Conservation (phyloP, 495 filamentous ascomycete species). For the Hypoxylon trugodes region DNA sequence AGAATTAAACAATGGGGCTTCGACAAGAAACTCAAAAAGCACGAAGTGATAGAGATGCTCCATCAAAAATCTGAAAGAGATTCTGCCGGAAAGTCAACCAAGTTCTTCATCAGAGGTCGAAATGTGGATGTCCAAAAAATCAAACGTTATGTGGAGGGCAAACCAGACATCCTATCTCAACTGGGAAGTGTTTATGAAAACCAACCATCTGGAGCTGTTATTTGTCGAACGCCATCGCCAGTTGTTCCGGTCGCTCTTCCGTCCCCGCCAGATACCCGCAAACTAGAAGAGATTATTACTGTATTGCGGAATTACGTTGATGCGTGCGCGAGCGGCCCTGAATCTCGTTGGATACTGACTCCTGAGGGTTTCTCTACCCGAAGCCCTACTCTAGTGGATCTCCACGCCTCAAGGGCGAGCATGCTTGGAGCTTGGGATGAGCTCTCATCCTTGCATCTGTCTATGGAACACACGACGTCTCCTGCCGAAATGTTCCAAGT, state of each 20-base stretch:
- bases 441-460: slow-evolving; percentile 10
- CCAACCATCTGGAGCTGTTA: not conserved
- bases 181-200: not conserved
- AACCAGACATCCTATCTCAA: slow-evolving; percentile 18
- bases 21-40: slow-evolving; percentile 49
- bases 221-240: slow-evolving; percentile 12
- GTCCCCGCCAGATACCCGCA: slow-evolving; percentile 8
- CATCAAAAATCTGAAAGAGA: slow-evolving; percentile 42
- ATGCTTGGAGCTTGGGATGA: slow-evolving; percentile 15
- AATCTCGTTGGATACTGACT: slow-evolving; percentile 14
- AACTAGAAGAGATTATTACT: slow-evolving; percentile 18
- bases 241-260: slow-evolving; percentile 1
- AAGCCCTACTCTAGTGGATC: not conserved
- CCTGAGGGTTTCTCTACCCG: slow-evolving; percentile 4
- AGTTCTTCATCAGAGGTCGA: slow-evolving; percentile 41
- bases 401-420: slow-evolving; percentile 2
- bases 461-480: slow-evolving; percentile 7
- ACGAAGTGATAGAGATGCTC: slow-evolving; percentile 44
- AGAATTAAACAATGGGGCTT: slow-evolving; percentile 48
- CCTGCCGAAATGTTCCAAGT: slow-evolving; percentile 14
- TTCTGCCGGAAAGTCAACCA: slow-evolving; percentile 34
- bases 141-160: slow-evolving; percentile 42
- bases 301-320: slow-evolving; percentile 8
- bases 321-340: slow-evolving; percentile 1
- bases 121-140: slow-evolving; percentile 43